Percentiles rank a stretch among this genome's conserved stretches.
Conservation (phyloP, 2,329 filamentous ascomycete genomes). For the Hortaea sp. region DNA sequence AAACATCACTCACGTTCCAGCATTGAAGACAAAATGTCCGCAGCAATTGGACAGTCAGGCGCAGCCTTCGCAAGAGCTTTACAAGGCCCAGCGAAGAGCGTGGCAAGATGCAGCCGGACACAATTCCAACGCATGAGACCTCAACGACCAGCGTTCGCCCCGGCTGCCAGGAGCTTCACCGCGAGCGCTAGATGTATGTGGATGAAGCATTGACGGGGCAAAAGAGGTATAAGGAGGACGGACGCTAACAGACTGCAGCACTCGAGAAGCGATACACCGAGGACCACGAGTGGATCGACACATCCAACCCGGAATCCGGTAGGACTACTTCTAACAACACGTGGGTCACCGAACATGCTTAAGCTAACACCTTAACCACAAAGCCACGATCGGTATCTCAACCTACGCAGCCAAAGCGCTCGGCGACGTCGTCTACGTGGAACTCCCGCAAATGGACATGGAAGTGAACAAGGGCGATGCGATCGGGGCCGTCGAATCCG, state of each 20-base stretch:
- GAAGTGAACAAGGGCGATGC: conserved; percentile 67
- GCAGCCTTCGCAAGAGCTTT: conserved; percentile 9
- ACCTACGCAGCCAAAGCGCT: conserved; percentile 84
- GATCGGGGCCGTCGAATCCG: conserved; percentile 91
- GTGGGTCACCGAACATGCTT: not conserved
- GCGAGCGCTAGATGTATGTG: not conserved
- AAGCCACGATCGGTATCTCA: conserved; percentile 70
- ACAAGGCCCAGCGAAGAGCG: conserved; percentile 8
- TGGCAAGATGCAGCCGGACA: conserved; percentile 17
- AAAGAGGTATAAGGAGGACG: too few relatives aligned
- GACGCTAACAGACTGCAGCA: conserved; percentile 35
- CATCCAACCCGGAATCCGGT: conserved; percentile 71
- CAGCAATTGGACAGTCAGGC: conserved; percentile 7
- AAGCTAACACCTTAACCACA: conserved; percentile 1
- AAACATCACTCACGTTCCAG: too few relatives aligned
- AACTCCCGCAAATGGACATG: conserved; percentile 66
- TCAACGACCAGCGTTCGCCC: conserved; percentile 8
- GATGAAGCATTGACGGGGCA: not conserved
- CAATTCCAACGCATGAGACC: conserved; percentile 18
- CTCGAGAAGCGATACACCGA: conserved; percentile 79
- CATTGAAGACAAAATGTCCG: conserved; percentile 6
- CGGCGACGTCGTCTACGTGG: conserved; percentile 94
- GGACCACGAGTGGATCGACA: conserved; percentile 97
- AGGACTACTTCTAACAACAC: conserved; percentile 18
- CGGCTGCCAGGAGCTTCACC: conserved; percentile 18